Percentiles rank a stretch among this genome's conserved stretches.
Conservation (phyloP, 192 early-diverging fungal genomes). For the Entrophospora sp. region DNA sequence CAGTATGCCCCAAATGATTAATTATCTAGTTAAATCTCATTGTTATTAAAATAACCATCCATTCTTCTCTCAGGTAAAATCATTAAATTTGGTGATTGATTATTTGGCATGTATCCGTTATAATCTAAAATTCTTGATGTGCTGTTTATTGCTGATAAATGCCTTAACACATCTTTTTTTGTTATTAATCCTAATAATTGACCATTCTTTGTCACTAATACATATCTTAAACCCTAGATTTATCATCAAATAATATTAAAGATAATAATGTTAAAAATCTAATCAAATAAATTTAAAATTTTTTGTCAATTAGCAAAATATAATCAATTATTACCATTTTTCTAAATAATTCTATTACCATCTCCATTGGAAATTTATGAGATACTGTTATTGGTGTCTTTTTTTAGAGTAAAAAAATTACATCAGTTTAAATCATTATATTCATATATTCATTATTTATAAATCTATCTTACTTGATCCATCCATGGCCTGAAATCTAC, state of each 20-base stretch:
- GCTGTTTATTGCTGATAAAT: slow-evolving; percentile 31
- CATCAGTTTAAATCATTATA: too few species aligned
- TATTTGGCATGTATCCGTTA: too few species aligned
- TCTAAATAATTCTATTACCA: slow-evolving; percentile 56
- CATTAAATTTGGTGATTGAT: slow-evolving; percentile 9
- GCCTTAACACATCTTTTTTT: slow-evolving; percentile 60
- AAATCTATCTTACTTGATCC: slow-evolving; percentile 30
- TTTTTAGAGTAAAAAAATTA: too few species aligned
- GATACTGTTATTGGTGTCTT: slow-evolving; percentile 55
- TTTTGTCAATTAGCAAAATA: too few species aligned
- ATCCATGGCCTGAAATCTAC: slow-evolving; percentile 62
- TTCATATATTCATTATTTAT: too few species aligned
- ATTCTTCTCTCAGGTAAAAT: slow-evolving; percentile 13
- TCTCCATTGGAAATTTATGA: slow-evolving; percentile 51
- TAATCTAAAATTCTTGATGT: too few species aligned
- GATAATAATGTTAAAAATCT: not conserved
- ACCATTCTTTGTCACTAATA: slow-evolving; percentile 50
- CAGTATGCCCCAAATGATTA: too few species aligned
- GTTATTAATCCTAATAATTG: slow-evolving; percentile 57
- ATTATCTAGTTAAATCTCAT: too few species aligned
- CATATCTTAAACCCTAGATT: slow-evolving; percentile 47
- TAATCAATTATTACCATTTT: slow-evolving; percentile 37
- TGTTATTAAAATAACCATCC: not conserved
- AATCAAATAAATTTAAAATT: too few species aligned
- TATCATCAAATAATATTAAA: not conserved